Base-by-base conservation (phyloP, 2,329 filamentous ascomycete genomes). In the Corinectria fuckeliana region DNA sequence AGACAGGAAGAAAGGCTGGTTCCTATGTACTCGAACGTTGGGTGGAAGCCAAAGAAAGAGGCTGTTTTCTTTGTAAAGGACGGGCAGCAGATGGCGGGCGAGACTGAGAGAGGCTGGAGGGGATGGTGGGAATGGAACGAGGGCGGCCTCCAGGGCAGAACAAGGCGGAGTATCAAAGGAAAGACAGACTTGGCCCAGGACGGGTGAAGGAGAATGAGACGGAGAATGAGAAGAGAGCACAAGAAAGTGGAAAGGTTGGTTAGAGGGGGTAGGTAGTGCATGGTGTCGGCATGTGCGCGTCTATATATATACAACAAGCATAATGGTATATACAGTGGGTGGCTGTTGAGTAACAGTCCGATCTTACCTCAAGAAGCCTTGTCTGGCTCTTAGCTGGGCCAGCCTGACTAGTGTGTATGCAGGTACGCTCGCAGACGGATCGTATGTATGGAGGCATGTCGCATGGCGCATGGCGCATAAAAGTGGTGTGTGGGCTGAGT, bases 81-180 rank as follows among this genome's bases (percentile, higher is more conserved):
- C 13, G 18, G 16, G 44, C n/a, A 38, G 16, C 14, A 5, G 42
- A 32, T 38, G 11, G 25, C 13, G 3, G 9, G 9, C 10, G 21
- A 30, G 21, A 18, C 20, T 23, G 21, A n/a, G 13, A 49, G 14
- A 39, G 28, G 21, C 20, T 52, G 32, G 16, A n/a, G 34, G 10
- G 34, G 21, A 26, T 32, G 25, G 6, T 21, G 47, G 20, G 26
- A 53, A 49, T 49, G 20, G 26, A 53, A 49, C 42, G 49, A 58
- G 16, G 18, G 44, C 47, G 21, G 56, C 50, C 56, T 44, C 56
- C 49, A 39, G 56, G 56, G 50, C 50, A 42, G 48, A 57, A 47
- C 18, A 23, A n/a, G 11, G 26, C 9, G 39, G 30, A 16, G 13
- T 36, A 49, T 41, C 21, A 58, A 58, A 53, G 50, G 41, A 49